A percentile compares a stretch with the other conserved stretches of the same genome.
These are phyloP conservation scores for Vinca minor DNA, from an alignment of 257 asterid species.

Conservation along the genomic window DNA sequence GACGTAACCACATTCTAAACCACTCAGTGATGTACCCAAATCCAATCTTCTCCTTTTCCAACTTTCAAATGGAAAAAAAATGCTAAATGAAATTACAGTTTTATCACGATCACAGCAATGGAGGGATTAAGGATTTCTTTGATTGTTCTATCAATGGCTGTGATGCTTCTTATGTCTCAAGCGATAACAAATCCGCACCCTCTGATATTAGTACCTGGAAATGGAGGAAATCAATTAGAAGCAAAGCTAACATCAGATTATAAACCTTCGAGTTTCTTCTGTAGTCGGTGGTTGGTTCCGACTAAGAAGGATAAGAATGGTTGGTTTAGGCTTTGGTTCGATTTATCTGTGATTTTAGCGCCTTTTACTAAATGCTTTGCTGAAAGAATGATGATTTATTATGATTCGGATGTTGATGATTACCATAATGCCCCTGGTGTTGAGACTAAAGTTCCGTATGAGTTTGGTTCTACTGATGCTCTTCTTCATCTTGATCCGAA, in stretches of 20 bases:
- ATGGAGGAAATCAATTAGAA: slow-evolving; percentile 87
- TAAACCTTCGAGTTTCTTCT: slow-evolving; percentile 54
- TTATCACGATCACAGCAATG: slow-evolving; percentile 9
- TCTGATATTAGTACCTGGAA: slow-evolving; percentile 64
- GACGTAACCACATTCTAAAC: slow-evolving; percentile 19
- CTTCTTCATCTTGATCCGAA: slow-evolving; percentile 69
- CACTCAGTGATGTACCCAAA: slow-evolving; percentile 6
- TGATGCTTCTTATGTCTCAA: slow-evolving; percentile 22
- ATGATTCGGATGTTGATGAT: slow-evolving; percentile 50
- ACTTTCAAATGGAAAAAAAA: not conserved
- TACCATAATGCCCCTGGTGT: slow-evolving; percentile 85
- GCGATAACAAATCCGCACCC: slow-evolving; percentile 43
- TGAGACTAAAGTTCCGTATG: slow-evolving; percentile 54
- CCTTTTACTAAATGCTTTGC: slow-evolving; percentile 76
- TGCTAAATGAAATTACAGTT: not conserved
- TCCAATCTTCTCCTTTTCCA: not conserved
- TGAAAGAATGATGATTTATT: slow-evolving; percentile 62
- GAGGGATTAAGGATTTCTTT: not conserved
- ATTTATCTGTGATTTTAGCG: slow-evolving; percentile 41
- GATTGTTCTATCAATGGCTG: slow-evolving; percentile 26
- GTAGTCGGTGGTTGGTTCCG: slow-evolving; percentile 66
- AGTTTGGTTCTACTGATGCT: slow-evolving; percentile 51
- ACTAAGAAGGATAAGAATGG: slow-evolving; percentile 47
- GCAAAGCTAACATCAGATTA: slow-evolving; percentile 58
- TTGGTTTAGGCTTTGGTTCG: slow-evolving; percentile 96